phyloP scores from a whole-genome alignment of 2,329 filamentous ascomycete species.

The Pyrenophora graminea region DNA sequence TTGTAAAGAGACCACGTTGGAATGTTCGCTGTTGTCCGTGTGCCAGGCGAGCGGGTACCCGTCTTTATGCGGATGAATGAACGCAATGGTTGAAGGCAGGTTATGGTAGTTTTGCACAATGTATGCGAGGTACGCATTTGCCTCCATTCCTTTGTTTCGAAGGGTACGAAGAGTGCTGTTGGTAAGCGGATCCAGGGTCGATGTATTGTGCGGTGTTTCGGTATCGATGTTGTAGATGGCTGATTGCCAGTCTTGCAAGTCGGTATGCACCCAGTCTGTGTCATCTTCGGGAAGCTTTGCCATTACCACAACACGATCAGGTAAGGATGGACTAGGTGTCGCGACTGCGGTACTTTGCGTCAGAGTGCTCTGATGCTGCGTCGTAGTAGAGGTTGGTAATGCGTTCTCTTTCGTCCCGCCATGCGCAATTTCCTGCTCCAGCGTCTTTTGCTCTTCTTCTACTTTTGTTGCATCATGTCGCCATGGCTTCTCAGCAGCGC shows the following conservation, averaged over 20 bases:
- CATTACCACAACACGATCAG: slow-evolving; percentile 26
- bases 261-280: slow-evolving; percentile 25
- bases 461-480: slow-evolving; percentile 14
- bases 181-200: slow-evolving; percentile 21
- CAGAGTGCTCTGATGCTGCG: slow-evolving; percentile 9
- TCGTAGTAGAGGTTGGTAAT: slow-evolving; percentile 3
- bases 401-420: slow-evolving; percentile 7
- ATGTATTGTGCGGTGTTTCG: slow-evolving; percentile 18
- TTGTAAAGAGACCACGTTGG: slow-evolving; percentile 8
- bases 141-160: slow-evolving; percentile 29
- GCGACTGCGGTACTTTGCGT: slow-evolving; percentile 10
- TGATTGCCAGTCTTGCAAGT: slow-evolving; percentile 47
- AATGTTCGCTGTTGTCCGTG: slow-evolving; percentile 16
- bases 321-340: slow-evolving; percentile 12
- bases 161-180: slow-evolving; percentile 22
- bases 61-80: slow-evolving; percentile 25
- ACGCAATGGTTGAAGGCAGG: slow-evolving; percentile 25
- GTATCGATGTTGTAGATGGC: slow-evolving; percentile 44
- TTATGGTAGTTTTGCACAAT: slow-evolving; percentile 31
- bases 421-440: slow-evolving; percentile 8
- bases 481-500: slow-evolving; percentile 12
- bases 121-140: slow-evolving; percentile 32
- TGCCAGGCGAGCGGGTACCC: slow-evolving; percentile 13
- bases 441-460: slow-evolving; percentile 13
- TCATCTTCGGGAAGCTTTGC: slow-evolving; percentile 24